Evolutionary conservation across 1,139 yeast species (phyloP).

Genomic region (Hanseniaspora sp.): DNA sequence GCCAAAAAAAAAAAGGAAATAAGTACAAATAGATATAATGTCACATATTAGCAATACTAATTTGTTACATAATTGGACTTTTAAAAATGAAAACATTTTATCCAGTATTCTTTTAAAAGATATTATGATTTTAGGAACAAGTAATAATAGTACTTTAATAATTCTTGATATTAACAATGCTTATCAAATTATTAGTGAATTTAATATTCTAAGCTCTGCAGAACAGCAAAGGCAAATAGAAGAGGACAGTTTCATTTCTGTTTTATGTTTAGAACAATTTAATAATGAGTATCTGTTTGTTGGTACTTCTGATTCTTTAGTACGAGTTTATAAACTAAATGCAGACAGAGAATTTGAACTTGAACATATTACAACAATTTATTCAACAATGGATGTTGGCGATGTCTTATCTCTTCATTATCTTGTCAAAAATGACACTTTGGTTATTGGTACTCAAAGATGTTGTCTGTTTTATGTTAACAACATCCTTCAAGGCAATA

Average conservation of each 20-base stretch:
- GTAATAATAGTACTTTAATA: constrained; percentile 7
- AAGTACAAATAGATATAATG: neutral
- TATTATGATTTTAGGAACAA: constrained; percentile 7
- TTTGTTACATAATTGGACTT: constrained; percentile 12
- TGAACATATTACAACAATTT: constrained; percentile 53
- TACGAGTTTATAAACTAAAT: constrained; percentile 67
- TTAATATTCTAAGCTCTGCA: constrained; percentile 32
- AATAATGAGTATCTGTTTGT: constrained; percentile 59
- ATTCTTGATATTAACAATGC: constrained; percentile 10
- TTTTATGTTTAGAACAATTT: constrained; percentile 54
- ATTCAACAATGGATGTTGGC: constrained; percentile 79
- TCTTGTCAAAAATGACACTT: constrained; percentile 46
- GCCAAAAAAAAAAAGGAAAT: neutral
- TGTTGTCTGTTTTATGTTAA: constrained; percentile 72
- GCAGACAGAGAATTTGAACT: constrained; percentile 21
- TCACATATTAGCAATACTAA: neutral
- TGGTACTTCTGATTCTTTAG: constrained; percentile 83
- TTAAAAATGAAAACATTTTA: constrained; percentile 7
- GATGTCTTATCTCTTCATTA: constrained; percentile 80
- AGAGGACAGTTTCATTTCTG: constrained; percentile 59
- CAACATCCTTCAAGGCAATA: constrained; percentile 25
- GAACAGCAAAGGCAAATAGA: neutral
- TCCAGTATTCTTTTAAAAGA: constrained; percentile 1
- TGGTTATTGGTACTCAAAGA: constrained; percentile 84
- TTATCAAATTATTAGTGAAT: constrained; percentile 21